These are phyloP conservation scores for Chamaecrista fasciculata DNA, from an alignment of 306 rosid genomes.

Conservation along the genomic window DNA sequence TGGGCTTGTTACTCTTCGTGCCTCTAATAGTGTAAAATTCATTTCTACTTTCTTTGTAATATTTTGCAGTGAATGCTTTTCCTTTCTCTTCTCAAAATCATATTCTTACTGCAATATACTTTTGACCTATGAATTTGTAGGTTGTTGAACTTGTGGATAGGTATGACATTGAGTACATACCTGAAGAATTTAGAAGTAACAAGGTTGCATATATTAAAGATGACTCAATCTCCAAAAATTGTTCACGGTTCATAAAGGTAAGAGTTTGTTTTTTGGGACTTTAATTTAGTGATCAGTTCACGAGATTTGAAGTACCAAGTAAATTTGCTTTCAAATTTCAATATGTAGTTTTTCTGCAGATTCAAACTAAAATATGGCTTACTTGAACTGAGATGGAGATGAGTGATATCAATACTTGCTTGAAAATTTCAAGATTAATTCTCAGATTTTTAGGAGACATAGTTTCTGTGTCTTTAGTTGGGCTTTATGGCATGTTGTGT, in stretches of 20 bases:
- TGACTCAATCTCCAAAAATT: conserved; percentile 64
- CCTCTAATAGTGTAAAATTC: conserved; percentile 62
- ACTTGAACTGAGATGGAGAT: not conserved
- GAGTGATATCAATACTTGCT: not conserved
- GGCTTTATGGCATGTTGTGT: not conserved
- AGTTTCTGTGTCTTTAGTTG: not conserved
- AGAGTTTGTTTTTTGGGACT: conserved; percentile 5
- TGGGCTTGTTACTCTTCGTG: conserved; percentile 69
- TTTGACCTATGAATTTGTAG: conserved; percentile 44
- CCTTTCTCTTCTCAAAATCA: conserved; percentile 22
- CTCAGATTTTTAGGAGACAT: not conserved
- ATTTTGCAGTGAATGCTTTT: not conserved
- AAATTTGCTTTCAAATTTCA: not conserved
- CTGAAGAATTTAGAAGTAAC: conserved; percentile 56
- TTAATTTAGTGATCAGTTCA: conserved; percentile 23
- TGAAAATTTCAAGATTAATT: not conserved
- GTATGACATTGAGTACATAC: conserved; percentile 80
- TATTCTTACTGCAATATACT: conserved; percentile 16
- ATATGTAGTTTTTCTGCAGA: not conserved
- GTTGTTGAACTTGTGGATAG: conserved; percentile 84
- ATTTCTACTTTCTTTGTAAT: conserved; percentile 27
- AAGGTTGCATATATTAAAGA: conserved; percentile 79
- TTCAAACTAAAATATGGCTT: not conserved
- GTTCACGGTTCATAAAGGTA: conserved; percentile 76
- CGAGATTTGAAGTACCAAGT: not conserved